Evolutionary conservation across 345 rosid genomes (phyloP), one percentile per base, ranked within the genome.

Genomic region (Geranium rotundifolium): DNA sequence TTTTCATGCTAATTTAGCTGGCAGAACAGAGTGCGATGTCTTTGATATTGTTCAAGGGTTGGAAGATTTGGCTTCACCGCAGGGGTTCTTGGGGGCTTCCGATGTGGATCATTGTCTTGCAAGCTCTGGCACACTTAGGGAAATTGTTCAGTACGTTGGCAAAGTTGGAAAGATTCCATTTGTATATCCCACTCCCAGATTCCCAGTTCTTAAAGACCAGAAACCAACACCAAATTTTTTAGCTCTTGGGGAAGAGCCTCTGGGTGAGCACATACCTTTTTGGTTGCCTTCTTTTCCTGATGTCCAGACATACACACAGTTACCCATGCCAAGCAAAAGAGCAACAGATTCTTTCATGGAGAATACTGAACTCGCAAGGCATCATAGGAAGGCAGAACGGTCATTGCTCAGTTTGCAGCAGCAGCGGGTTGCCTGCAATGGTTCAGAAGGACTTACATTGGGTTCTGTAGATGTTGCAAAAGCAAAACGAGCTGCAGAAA

Each of bases 281-380:
- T 91, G 98, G 96, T 73, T 91, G 73, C 93, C 89, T 61, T 59
- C 76, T 50, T 87, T 89, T 66, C 95, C 96, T 3, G 80, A 72
- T 73, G 77, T 86, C 3, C 67, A 75, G 50, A 65, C 77, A 37
- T 69, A 67, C 63, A 57, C 66, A 70, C 78, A 14, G 23, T 64
- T 69, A 59, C 72, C 70, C 50, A 67, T 58, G 31, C 63, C 37
- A 60, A 71, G 58, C 70, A 84, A 54, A 61, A 75, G 56, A 19
- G 57, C 39, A 46, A 19, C 29, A 61, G 82, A 65, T 64, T 55
- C 70, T 61, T 65, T 55, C 30, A 59, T 56, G 19, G 77, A 59
- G 19, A 77, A 67, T 70, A 59, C 34, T 62, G 78, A 76, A 37
- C 69, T n/a, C 55, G 70, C 69, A 41, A 77, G 60, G 60, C 73